Base-by-base conservation (phyloP, 805 yeast species). In the Candida alai region DNA sequence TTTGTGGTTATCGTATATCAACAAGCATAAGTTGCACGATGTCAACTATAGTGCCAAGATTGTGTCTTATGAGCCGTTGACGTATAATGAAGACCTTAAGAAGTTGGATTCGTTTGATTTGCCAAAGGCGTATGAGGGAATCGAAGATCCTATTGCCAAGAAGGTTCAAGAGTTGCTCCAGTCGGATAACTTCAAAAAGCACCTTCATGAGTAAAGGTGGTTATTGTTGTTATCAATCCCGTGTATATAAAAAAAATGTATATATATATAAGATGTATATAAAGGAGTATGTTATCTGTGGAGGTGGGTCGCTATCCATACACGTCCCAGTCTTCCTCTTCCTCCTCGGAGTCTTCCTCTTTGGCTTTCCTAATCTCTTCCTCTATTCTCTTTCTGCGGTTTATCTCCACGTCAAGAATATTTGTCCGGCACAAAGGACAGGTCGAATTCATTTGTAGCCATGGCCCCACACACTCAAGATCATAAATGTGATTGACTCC, bases 401-500 rank as follows among this genome's bases (percentile, higher is more conserved):
- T 49, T 29, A 46, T 43, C 16, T 49, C 52, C 4, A 53, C 54
- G 21, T 68, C 73, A 14, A 74, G 54, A 17, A 89, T 75, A 49
- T 87, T 80, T 40, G 73, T 76, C 43, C 97, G 68, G 52, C 97
- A 90, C 48, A 90, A 57, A 0, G 97, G 97, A 51, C 97, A 89
- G 0, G 86, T 81, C 2, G 73, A 63, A 46, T 82, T 77, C 33
- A 78, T 64, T 42, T 76, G 74, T 34, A 90, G 65, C 97, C 97
- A 89, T 0, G 95, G 93, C 0, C 83, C 81, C 24, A 90, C 78
- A 54, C 97, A 89, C 45, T 90, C 97, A 43, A 88, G 65, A 53
- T 89, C 97, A 57, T 84, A 89, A 26, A 70, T 70, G 56, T 89
- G 97, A 23, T 65, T 70, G 9, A 35, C 29, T 29, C 51, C 59